Conservation (phyloP, 2,329 filamentous ascomycete species). For the Fusarium foetens region DNA sequence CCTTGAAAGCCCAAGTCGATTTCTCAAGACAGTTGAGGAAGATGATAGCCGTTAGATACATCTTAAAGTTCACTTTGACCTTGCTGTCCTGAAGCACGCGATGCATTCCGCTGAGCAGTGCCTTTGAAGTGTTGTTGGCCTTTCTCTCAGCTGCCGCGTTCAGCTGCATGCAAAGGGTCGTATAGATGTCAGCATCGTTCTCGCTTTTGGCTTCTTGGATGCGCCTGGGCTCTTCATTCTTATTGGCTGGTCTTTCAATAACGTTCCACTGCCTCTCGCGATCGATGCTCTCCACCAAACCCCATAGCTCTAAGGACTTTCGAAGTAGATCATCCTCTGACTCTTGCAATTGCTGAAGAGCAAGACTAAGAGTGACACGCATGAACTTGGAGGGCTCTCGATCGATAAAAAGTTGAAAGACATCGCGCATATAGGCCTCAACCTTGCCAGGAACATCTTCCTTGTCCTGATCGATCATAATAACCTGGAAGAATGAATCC, state of each 20-base stretch:
- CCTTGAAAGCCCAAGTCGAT: conserved; percentile 75
- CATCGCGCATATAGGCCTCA: conserved; percentile 69
- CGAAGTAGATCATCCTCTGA: conserved; percentile 65
- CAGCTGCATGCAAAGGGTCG: conserved; percentile 71
- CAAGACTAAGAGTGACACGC: conserved; percentile 66
- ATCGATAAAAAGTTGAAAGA: conserved; percentile 66
- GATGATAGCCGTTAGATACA: conserved; percentile 70
- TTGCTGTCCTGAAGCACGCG: conserved; percentile 70
- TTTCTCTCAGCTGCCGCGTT: conserved; percentile 73
- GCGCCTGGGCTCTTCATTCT: conserved; percentile 54
- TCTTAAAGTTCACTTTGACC: conserved; percentile 67
- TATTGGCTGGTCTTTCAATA: conserved; percentile 57
- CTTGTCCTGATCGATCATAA: conserved; percentile 70
- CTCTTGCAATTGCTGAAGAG: conserved; percentile 57
- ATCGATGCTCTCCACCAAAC: conserved; percentile 72
- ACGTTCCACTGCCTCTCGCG: conserved; percentile 71
- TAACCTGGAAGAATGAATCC: conserved; percentile 50
- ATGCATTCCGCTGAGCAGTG: conserved; percentile 69
- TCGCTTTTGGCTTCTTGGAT: conserved; percentile 62
- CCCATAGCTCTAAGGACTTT: conserved; percentile 71
- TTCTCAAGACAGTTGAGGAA: conserved; percentile 75
- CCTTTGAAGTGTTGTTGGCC: conserved; percentile 67
- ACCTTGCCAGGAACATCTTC: conserved; percentile 69
- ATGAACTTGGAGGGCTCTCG: conserved; percentile 70
- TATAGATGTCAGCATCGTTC: conserved; percentile 66